These are phyloP conservation scores for Stellera chamaejasme DNA, from an alignment of 345 rosid genomes.

Conservation along the genomic window DNA sequence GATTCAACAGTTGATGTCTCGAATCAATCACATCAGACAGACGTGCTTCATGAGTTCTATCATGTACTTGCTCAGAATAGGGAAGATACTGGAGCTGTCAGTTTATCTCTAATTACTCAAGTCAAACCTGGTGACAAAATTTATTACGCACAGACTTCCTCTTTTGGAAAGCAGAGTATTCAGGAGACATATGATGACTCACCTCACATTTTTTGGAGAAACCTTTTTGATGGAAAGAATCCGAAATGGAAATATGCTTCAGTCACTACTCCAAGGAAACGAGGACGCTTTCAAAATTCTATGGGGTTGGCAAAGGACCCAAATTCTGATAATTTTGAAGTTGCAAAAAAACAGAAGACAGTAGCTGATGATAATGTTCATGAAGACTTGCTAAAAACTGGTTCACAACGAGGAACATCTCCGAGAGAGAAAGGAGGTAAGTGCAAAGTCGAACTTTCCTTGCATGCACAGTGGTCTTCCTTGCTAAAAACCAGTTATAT, in stretches of 20 bases:
- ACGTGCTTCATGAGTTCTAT: constrained; percentile 8
- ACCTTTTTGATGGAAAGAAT: constrained; percentile 15
- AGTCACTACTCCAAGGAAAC: constrained; percentile 11
- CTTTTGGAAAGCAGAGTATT: constrained; percentile 9
- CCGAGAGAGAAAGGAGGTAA: constrained; percentile 10
- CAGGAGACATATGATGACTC: not conserved
- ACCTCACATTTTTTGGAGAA: constrained; percentile 11
- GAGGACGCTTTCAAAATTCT: constrained; percentile 10
- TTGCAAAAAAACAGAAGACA: constrained; percentile 51
- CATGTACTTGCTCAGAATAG: constrained; percentile 1
- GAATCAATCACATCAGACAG: constrained; percentile 7
- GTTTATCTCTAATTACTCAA: constrained; percentile 11
- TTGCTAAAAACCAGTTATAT: not conserved
- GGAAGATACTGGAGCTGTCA: constrained; percentile 6
- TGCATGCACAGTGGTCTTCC: too few species aligned
- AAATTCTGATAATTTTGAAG: constrained; percentile 24
- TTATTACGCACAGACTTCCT: constrained; percentile 2
- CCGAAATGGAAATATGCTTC: constrained; percentile 18
- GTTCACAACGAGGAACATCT: constrained; percentile 2
- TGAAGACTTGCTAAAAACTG: constrained; percentile 19
- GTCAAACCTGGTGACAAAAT: constrained; percentile 3
- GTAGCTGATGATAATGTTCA: constrained; percentile 21
- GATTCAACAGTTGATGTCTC: not conserved
- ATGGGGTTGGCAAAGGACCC: constrained; percentile 11
- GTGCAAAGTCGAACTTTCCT: not conserved